Percentiles rank a stretch among this genome's conserved stretches.
Evolutionary conservation across 2,329 filamentous ascomycete genomes (phyloP).

Genomic region (Calonectria crousiana): DNA sequence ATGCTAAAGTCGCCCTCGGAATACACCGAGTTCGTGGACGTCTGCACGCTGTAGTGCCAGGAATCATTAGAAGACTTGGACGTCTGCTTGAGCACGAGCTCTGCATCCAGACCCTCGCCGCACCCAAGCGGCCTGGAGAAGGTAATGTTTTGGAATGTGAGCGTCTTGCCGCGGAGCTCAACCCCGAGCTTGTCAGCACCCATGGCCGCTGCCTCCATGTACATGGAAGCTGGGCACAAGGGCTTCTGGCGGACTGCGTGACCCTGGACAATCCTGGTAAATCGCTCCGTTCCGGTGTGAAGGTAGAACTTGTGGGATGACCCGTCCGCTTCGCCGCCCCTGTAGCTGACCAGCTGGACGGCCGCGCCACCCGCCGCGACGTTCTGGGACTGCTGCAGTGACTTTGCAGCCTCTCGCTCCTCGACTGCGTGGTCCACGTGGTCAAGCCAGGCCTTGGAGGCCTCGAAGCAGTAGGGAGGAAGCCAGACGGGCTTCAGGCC

Average conservation of each 20-base stretch:
- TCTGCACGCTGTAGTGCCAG: slow-evolving; percentile 26
- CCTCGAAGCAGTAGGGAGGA: slow-evolving; percentile 35
- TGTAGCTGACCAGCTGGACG: slow-evolving; percentile 22
- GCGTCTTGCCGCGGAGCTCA: slow-evolving; percentile 15
- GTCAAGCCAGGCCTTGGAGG: slow-evolving; percentile 31
- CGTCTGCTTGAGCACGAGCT: slow-evolving; percentile 14
- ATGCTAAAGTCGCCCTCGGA: slow-evolving; percentile 27
- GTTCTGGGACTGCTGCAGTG: not conserved
- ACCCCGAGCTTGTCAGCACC: slow-evolving; percentile 25
- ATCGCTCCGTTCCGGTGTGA: slow-evolving; percentile 25
- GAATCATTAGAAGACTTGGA: slow-evolving; percentile 7
- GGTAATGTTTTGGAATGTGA: slow-evolving; percentile 28
- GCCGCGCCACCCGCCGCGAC: not conserved
- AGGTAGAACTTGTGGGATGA: slow-evolving; percentile 23
- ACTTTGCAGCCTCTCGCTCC: not conserved
- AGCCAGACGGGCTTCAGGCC: slow-evolving; percentile 26
- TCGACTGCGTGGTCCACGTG: slow-evolving; percentile 30
- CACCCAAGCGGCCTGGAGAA: slow-evolving; percentile 28
- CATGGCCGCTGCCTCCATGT: slow-evolving; percentile 37
- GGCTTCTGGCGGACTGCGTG: slow-evolving; percentile 33
- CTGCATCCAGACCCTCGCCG: slow-evolving; percentile 15
- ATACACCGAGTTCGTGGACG: slow-evolving; percentile 15
- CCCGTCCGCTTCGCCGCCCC: slow-evolving; percentile 1
- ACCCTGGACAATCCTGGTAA: slow-evolving; percentile 29
- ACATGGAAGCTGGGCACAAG: slow-evolving; percentile 38